These are phyloP conservation scores for Scutellaria galericulata DNA, from an alignment of 257 asterid genomes.

Conservation along the genomic window DNA sequence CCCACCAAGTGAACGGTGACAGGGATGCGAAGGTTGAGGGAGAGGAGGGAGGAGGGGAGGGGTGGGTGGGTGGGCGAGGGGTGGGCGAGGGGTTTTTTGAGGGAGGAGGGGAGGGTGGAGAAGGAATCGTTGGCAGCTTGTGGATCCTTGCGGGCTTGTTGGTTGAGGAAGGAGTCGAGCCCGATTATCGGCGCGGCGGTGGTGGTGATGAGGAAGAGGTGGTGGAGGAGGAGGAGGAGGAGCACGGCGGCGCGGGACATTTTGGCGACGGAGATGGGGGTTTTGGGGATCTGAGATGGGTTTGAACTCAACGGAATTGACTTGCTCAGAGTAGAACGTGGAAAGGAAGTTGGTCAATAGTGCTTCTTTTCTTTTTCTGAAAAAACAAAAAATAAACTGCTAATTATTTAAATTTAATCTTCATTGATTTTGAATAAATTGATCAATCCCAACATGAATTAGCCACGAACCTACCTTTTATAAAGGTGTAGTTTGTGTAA, in stretches of 20 bases:
- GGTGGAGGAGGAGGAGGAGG: slow-evolving; percentile 44
- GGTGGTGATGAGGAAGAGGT: slow-evolving; percentile 31
- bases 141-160: slow-evolving; percentile 68
- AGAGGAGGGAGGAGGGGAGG: slow-evolving; percentile 58
- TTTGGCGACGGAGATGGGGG: slow-evolving; percentile 29
- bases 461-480: too few relatives aligned
- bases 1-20: slow-evolving; percentile 81
- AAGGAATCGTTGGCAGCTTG: slow-evolving; percentile 72
- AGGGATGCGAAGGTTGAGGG: slow-evolving; percentile 68
- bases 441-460: too few relatives aligned
- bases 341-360: slow-evolving; percentile 11
- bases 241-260: slow-evolving; percentile 51
- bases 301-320: slow-evolving; percentile 26
- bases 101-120: slow-evolving; percentile 57
- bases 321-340: slow-evolving; percentile 23
- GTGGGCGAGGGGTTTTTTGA: slow-evolving; percentile 58
- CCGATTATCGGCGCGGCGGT: slow-evolving; percentile 62
- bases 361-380: background rate
- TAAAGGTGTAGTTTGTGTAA: too few relatives aligned
- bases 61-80: slow-evolving; percentile 50
- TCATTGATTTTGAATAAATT: too few relatives aligned
- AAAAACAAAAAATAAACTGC: background rate
- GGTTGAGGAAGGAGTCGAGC: slow-evolving; percentile 75
- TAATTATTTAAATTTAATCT: too few relatives aligned
- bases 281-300: slow-evolving; percentile 24